Percentiles rank a stretch among this genome's conserved stretches.
phyloP scores from a whole-genome alignment of 805 yeast genomes.

The Peterozyma xylosa region DNA sequence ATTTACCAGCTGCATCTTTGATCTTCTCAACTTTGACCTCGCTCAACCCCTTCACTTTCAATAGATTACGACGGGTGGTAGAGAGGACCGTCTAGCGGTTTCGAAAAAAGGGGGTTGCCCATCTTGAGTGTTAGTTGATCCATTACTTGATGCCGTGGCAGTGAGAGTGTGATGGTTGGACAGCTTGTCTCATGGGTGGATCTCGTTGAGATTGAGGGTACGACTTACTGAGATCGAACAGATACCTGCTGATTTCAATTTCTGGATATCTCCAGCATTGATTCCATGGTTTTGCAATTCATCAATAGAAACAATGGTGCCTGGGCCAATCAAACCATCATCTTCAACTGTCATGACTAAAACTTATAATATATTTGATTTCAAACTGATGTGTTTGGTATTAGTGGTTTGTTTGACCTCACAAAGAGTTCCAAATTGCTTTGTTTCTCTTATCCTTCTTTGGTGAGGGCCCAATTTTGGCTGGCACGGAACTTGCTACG shows the following conservation, averaged over 20 bases:
- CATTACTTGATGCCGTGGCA: neutral
- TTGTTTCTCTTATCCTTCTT: too few relatives aligned
- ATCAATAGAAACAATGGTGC: slow-evolving; percentile 31
- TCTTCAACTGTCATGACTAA: neutral
- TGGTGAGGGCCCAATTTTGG: too few relatives aligned
- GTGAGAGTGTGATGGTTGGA: neutral
- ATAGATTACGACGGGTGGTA: slow-evolving; percentile 57
- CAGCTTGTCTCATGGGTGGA: neutral
- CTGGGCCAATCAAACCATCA: slow-evolving; percentile 16
- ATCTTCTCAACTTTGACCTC: slow-evolving; percentile 75
- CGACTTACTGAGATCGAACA: slow-evolving; percentile 55
- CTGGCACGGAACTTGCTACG: too few relatives aligned
- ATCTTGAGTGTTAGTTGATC: neutral
- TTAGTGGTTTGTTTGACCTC: too few relatives aligned
- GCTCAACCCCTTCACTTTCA: slow-evolving; percentile 63
- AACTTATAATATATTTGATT: too few relatives aligned
- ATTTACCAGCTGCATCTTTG: slow-evolving; percentile 63
- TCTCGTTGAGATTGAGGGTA: neutral
- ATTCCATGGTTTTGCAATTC: slow-evolving; percentile 62
- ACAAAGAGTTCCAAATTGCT: too few relatives aligned
- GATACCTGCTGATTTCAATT: slow-evolving; percentile 59
- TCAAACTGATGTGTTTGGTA: too few relatives aligned
- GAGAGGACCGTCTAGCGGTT: slow-evolving; percentile 36
- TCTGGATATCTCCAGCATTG: slow-evolving; percentile 63
- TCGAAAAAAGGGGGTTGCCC: neutral